phyloP scores from a whole-genome alignment of 129 eudicot species.

The Flaveria bidentis region DNA sequence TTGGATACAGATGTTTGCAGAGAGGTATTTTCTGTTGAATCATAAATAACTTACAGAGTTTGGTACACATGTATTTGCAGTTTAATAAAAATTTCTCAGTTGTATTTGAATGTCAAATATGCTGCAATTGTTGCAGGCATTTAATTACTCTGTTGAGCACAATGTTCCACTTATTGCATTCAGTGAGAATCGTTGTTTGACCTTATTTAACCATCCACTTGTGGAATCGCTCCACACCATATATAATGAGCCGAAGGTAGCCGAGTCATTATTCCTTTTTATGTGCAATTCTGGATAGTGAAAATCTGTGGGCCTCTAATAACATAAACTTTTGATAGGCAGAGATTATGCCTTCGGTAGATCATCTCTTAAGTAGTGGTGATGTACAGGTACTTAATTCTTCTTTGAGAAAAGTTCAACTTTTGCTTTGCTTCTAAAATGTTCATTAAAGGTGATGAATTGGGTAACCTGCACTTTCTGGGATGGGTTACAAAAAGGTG shows the following conservation, averaged over 20 bases:
- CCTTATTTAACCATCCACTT: conserved; percentile 78
- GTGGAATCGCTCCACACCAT: conserved; percentile 84
- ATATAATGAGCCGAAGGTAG: conserved; percentile 90
- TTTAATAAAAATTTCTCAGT: neutral
- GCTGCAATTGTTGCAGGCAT: conserved; percentile 57
- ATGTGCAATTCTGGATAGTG: neutral
- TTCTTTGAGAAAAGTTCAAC: neutral
- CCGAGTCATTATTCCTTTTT: conserved; percentile 16
- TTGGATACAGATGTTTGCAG: conserved; percentile 67
- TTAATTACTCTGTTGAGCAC: conserved; percentile 68
- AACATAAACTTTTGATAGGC: conserved; percentile 56
- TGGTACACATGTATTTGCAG: neutral
- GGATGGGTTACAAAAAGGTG: neutral
- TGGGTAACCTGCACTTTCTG: conserved; percentile 9
- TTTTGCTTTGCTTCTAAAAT: conserved; percentile 14
- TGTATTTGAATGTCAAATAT: conserved; percentile 17
- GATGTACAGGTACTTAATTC: conserved; percentile 69
- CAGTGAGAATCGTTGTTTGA: conserved; percentile 82
- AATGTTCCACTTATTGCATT: conserved; percentile 85
- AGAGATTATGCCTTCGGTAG: conserved; percentile 80
- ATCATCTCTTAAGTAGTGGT: conserved; percentile 57
- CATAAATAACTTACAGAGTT: conserved; percentile 9
- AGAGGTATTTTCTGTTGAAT: conserved; percentile 54
- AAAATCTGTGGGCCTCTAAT: conserved; percentile 20
- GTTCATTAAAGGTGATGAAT: neutral